Conservation (phyloP, 768 basidiomycete species). For the Boletus pseudopeckii region DNA sequence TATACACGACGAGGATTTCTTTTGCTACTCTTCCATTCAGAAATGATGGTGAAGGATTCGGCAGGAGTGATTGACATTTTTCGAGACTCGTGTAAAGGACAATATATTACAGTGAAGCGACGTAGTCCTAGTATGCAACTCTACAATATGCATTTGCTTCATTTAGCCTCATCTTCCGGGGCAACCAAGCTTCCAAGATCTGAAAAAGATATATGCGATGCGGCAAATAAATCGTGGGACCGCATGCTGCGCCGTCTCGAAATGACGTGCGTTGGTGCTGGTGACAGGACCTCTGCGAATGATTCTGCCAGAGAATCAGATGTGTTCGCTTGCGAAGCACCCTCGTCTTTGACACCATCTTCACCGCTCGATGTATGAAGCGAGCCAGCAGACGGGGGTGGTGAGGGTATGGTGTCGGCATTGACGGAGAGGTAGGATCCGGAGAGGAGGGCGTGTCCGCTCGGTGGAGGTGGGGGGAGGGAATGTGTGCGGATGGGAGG, state of each 20-base stretch:
- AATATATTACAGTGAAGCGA: neutral
- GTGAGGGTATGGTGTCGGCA: neutral
- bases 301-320: slow-evolving; percentile 14
- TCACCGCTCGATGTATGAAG: neutral
- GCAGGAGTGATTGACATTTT: neutral
- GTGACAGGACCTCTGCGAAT: slow-evolving; percentile 20
- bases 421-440: neutral
- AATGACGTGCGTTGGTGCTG: slow-evolving; percentile 5
- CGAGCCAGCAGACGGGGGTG: neutral
- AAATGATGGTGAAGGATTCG: too few species aligned
- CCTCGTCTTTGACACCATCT: neutral
- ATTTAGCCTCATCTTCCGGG: neutral
- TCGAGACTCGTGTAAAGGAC: neutral
- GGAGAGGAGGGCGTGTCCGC: slow-evolving; percentile 1
- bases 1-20: slow-evolving; percentile 56
- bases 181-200: slow-evolving; percentile 26
- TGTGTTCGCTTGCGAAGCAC: neutral
- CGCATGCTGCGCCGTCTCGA: slow-evolving; percentile 19
- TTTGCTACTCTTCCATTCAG: slow-evolving; percentile 18
- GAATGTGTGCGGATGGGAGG: slow-evolving; percentile 5
- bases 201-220: slow-evolving; percentile 25
- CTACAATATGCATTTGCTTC: neutral
- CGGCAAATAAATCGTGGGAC: slow-evolving; percentile 23
- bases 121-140: neutral
- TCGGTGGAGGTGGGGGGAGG: slow-evolving; percentile 10